Base-by-base conservation (phyloP, 2,329 filamentous ascomycete species). In the Mycocentrospora acerina region DNA sequence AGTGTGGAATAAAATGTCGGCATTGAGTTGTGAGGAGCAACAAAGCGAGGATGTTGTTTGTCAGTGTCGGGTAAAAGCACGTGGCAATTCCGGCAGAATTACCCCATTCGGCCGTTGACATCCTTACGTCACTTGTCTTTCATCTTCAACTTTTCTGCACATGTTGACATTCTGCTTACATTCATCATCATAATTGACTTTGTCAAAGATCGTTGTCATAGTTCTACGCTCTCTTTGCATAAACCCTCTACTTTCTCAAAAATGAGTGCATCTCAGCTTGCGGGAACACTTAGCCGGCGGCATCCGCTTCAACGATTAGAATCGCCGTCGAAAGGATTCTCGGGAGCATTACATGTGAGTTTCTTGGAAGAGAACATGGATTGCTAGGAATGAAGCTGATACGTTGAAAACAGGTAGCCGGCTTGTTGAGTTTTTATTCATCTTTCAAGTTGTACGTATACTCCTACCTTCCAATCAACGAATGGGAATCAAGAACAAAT, bases 251-350 rank as follows among this genome's bases (percentile, higher is more conserved):
- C 8, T 13, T 30, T 28, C 7, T 24, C 29, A 29, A 22, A 30
- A 14, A 57, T 59, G 54, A 40, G 33, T 40, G 29, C 40, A 29
- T 38, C 53, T 30, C 42, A 47, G 24, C 34, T 51, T 7, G 48
- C 59, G 12, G 43, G 45, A 22, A 38, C 54, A 43, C 47, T 67
- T 34, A 54, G 64, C 37, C 55, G 59, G 33, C 63, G 58, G 30
- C 83, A 88, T 68, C 80, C 78, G 29, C 74, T 86, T 4, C 85
- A 89, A 66, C 75, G 82, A 26, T 68, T 88, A 14, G 59, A 74
- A 3, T 83, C 85, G 42, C 86, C 86, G 1, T 83, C 83, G 2
- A 78, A 78, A 42, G 76, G 76, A 27, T 53, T 80, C 40, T 88
- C 85, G 2, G 76, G 84, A 15, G 43, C 79, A 8, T 62, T 88